Evolutionary conservation across 805 yeast genomes (phyloP).

Genomic region (Metschnikowia continentalis): DNA sequence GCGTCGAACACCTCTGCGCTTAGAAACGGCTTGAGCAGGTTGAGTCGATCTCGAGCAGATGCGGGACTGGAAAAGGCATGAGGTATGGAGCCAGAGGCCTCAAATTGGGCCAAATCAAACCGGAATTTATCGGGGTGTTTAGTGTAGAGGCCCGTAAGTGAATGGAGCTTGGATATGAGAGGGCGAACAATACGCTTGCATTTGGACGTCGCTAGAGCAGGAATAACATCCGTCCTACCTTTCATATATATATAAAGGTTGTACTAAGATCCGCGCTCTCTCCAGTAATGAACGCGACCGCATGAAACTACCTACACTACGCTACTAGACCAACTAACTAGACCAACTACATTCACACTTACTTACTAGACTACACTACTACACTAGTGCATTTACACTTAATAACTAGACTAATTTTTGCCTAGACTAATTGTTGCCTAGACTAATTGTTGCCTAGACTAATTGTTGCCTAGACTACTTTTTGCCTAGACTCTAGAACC

Average conservation of each 20-base stretch:
- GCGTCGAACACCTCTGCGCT: conserved; percentile 24
- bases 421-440: no score
- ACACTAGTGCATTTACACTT: no score
- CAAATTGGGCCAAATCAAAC: conserved; percentile 8
- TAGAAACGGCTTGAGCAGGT: conserved; percentile 22
- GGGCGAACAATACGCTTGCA: conserved; percentile 37
- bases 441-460: no score
- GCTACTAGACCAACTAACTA: background rate
- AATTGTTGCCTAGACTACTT: no score
- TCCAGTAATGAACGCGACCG: background rate
- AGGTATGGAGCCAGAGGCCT: background rate
- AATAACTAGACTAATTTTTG: no score
- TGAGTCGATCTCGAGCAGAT: conserved; percentile 24
- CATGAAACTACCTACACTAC: background rate
- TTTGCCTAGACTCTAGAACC: no score
- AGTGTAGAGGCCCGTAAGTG: conserved; percentile 24
- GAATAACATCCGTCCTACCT: background rate
- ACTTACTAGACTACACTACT: no score
- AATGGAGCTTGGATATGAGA: conserved; percentile 32
- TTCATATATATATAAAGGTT: background rate
- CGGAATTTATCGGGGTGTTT: conserved; percentile 24
- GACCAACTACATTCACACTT: background rate
- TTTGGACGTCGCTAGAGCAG: conserved; percentile 17
- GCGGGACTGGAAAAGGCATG: conserved; percentile 5
- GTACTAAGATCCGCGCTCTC: background rate